These are phyloP conservation scores for Rhizopogon salebrosus DNA, from an alignment of 768 basidiomycete species.

Conservation along the genomic window DNA sequence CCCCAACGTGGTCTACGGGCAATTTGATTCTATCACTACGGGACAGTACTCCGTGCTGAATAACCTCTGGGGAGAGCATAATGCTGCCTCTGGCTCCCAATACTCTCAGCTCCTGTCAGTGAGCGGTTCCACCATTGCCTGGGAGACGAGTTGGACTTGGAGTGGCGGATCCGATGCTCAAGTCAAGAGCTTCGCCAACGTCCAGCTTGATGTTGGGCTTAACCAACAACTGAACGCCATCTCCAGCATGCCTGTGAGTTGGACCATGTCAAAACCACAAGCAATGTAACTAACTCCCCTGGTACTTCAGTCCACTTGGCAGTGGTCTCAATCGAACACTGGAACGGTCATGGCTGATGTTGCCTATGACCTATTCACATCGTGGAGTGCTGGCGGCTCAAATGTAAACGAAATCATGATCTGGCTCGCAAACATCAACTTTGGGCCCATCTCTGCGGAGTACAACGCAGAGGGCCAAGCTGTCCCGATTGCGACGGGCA, in stretches of 20 bases:
- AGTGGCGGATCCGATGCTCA: constrained; percentile 32
- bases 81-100: constrained; percentile 44
- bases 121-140: constrained; percentile 37
- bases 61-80: constrained; percentile 40
- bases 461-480: constrained; percentile 45
- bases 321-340: constrained; percentile 44
- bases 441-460: constrained; percentile 48
- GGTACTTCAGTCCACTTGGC: constrained; percentile 42
- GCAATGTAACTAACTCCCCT: neutral
- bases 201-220: constrained; percentile 44
- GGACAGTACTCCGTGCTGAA: constrained; percentile 45
- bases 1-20: constrained; percentile 32
- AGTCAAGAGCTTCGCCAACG: constrained; percentile 61
- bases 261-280: neutral
- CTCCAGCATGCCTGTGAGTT: constrained; percentile 47
- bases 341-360: constrained; percentile 47
- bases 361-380: constrained; percentile 64
- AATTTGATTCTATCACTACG: constrained; percentile 45
- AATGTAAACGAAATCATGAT: constrained; percentile 52
- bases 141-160: constrained; percentile 55
- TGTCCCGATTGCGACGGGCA: constrained; percentile 33
- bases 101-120: constrained; percentile 43
- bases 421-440: constrained; percentile 57
- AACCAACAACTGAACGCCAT: constrained; percentile 53
- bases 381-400: constrained; percentile 41